phyloP scores from a whole-genome alignment of 768 basidiomycete species.

The Mycena amicta region DNA sequence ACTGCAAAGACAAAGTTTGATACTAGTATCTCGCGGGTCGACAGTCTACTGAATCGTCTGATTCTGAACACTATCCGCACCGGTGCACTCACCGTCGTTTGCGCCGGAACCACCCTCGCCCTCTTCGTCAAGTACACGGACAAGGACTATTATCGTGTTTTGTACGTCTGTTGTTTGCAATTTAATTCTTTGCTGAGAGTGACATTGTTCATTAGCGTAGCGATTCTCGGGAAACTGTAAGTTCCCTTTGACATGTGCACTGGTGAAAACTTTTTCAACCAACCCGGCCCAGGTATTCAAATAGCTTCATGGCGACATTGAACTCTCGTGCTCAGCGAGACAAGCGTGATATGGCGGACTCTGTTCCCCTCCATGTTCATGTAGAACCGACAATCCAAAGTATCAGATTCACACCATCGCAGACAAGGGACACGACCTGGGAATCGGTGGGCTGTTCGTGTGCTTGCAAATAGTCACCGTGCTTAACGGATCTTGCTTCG shows the following conservation, averaged over 20 bases:
- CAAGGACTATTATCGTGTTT: constrained; percentile 4
- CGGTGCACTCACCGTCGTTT: constrained; percentile 1
- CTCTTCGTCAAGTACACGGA: constrained; percentile 12
- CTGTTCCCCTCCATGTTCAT: too few species aligned
- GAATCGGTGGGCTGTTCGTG: too few species aligned
- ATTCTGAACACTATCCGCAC: constrained; percentile 4
- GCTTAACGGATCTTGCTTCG: too few species aligned
- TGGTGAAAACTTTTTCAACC: background rate
- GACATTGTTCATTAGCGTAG: background rate
- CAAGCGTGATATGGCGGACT: too few species aligned
- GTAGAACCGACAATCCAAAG: too few species aligned
- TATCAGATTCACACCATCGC: too few species aligned
- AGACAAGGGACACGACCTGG: too few species aligned
- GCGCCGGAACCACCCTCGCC: background rate
- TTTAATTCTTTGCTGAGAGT: too few species aligned
- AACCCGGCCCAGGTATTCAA: constrained; percentile 1
- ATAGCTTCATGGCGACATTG: constrained; percentile 8
- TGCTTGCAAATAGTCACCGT: too few species aligned
- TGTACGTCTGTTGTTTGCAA: too few species aligned
- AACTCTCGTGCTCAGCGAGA: too few species aligned
- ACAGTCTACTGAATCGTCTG: constrained; percentile 1
- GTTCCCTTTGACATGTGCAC: background rate
- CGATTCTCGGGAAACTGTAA: constrained; percentile 6
- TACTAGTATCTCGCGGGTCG: background rate
- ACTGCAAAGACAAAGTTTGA: background rate